A percentile compares a stretch with the other conserved stretches of the same genome.
Evolutionary conservation across 164 flowering plant genomes (phyloP).

Genomic region (Magnolia officinalis): DNA sequence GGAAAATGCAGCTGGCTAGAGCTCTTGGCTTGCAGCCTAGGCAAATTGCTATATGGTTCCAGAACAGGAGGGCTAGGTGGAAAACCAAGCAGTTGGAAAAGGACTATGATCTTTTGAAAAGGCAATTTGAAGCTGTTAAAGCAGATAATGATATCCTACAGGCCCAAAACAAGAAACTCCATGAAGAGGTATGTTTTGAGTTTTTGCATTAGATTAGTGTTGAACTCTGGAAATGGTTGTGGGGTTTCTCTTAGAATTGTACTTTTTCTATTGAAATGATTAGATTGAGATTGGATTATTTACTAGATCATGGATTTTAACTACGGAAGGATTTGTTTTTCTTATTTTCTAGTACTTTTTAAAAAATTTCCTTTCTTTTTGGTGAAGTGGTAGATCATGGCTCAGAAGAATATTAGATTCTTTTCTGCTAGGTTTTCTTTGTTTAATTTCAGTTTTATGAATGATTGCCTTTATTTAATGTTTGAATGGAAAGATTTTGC

Average conservation of each 20-base stretch:
- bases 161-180: constrained; percentile 68
- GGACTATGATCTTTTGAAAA: constrained; percentile 72
- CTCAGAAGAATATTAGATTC: not conserved
- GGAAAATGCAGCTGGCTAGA: constrained; percentile 80
- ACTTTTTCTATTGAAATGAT: too few species aligned
- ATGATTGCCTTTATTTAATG: not conserved
- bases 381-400: not conserved
- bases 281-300: too few species aligned
- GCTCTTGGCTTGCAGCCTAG: constrained; percentile 82
- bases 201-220: constrained; percentile 7
- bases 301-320: not conserved
- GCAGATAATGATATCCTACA: constrained; percentile 75
- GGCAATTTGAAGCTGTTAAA: constrained; percentile 64
- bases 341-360: not conserved
- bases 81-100: constrained; percentile 91
- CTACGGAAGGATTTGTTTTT: not conserved
- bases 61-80: constrained; percentile 87
- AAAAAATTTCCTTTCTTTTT: not conserved
- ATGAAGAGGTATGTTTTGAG: constrained; percentile 50
- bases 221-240: not conserved
- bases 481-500: not conserved
- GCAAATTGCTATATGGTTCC: constrained; percentile 90
- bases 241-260: too few species aligned
- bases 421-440: not conserved
- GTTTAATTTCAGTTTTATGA: not conserved